Evolutionary conservation across 164 flowering plant genomes (phyloP).

Genomic region (Paratinospora sagittata): DNA sequence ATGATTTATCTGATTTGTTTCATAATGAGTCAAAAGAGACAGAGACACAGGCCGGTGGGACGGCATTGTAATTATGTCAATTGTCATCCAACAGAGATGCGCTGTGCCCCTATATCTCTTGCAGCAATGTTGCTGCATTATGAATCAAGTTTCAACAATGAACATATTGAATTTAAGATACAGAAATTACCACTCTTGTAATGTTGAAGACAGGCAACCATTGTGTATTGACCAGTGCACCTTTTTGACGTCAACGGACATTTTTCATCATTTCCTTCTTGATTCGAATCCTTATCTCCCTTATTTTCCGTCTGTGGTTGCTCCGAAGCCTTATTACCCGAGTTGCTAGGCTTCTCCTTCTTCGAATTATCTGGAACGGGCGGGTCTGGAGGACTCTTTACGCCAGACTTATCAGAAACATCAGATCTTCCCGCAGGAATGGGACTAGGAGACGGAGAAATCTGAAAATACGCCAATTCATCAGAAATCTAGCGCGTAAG

Average conservation of each 20-base stretch:
- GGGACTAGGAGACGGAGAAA: conserved; percentile 26
- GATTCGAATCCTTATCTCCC: background rate
- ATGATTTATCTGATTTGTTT: too few relatives aligned
- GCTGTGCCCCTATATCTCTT: too few relatives aligned
- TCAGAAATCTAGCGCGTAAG: background rate
- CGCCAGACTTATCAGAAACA: background rate
- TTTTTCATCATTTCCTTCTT: conserved; percentile 6
- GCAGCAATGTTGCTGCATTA: background rate
- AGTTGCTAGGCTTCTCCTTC: background rate
- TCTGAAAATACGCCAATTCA: conserved; percentile 10
- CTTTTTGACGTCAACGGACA: conserved; percentile 16
- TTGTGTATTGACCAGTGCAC: conserved; percentile 17
- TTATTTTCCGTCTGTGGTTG: background rate
- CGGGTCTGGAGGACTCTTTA: background rate
- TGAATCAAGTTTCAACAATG: background rate
- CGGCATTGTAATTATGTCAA: too few relatives aligned
- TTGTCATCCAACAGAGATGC: too few relatives aligned
- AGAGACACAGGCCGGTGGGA: too few relatives aligned
- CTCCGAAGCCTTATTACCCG: background rate
- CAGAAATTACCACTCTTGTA: conserved; percentile 20
- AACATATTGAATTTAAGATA: background rate
- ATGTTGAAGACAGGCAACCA: conserved; percentile 31
- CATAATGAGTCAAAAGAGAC: too few relatives aligned
- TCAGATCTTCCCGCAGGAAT: background rate
- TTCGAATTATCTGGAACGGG: background rate